Evolutionary conservation across 2,329 filamentous ascomycete species (phyloP), one percentile per base, ranked within the genome.

Genomic region (Fusarium annulatum): DNA sequence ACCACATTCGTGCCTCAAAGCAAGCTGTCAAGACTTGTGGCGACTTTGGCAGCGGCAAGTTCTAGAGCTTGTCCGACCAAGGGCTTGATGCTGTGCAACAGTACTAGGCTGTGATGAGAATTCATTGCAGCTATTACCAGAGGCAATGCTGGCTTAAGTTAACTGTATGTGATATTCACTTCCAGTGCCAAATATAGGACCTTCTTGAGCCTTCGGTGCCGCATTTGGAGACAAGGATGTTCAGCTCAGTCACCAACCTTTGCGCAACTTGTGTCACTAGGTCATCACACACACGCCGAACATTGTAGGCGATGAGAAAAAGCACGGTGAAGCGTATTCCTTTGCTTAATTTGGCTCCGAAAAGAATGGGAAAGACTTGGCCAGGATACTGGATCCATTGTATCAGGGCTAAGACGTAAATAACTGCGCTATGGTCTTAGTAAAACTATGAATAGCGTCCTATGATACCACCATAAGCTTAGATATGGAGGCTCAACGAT

Each of bases 41-140:
- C 36, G n/a, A 58, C 46, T 26, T 41, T 56, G 26, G 46, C 34
- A 57, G 57, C 21, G n/a, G 51, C 21, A 55, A 49, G 43, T 41
- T 41, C 41, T 58, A 11, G 23, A 21, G 28, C 39, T 61, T 56
- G 67, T 67, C 49, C 30, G 36, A 71, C 55, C 61, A 46, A 30
- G 18, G 48, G 43, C 55, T 55, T 38, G 38, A 34, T 57, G 15
- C 16, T 38, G 55, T 55, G 41, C 15, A 28, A 53, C 33, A 41
- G 16, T 23, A 36, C 46, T 42, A 43, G 33, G 39, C 49, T 53
- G 21, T 72, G 45, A 55, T 43, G 33, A 23, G n/a, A 30, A 46
- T 51, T 43, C 45, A 52, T 28, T 55, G 38, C 61, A 21, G 41
- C 16, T 18, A 42, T 38, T 11, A 42, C 14, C 15, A 21, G 21